These are phyloP conservation scores for Homolaphlyctis polyrhiza DNA, from an alignment of 371 early-diverging fungal genomes.

Conservation along the genomic window DNA sequence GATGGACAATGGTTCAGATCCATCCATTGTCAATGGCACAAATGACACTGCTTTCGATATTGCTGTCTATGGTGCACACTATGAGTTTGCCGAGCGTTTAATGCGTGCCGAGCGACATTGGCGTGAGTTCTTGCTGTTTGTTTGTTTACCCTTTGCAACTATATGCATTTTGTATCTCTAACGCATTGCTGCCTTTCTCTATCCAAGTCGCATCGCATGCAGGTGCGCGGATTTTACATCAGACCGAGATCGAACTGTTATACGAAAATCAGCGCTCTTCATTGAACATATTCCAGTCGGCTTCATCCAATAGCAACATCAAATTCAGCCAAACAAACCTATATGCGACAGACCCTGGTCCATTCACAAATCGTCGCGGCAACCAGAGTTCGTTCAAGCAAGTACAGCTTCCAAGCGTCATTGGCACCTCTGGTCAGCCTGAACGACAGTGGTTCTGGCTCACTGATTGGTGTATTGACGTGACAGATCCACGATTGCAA, in stretches of 20 bases:
- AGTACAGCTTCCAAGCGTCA: constrained; percentile 42
- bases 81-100: constrained; percentile 57
- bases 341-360: constrained; percentile 46
- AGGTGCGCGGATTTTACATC: constrained; percentile 33
- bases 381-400: constrained; percentile 50
- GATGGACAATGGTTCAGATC: constrained; percentile 59
- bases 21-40: constrained; percentile 59
- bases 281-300: constrained; percentile 36
- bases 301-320: background rate
- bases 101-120: constrained; percentile 13
- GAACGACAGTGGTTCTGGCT: constrained; percentile 70
- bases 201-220: background rate
- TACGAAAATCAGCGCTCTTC: constrained; percentile 63
- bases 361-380: constrained; percentile 57
- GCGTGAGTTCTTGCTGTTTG: background rate
- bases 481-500: constrained; percentile 53
- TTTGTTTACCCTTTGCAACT: background rate
- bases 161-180: no score
- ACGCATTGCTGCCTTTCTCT: no score
- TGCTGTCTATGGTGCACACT: constrained; percentile 59
- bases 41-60: constrained; percentile 79
- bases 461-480: constrained; percentile 75
- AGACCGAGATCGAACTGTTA: constrained; percentile 55
- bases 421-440: constrained; percentile 8
- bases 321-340: constrained; percentile 33